These are phyloP conservation scores for Mortierella sp. DNA, from an alignment of 371 early-diverging fungal genomes.

Conservation along the genomic window DNA sequence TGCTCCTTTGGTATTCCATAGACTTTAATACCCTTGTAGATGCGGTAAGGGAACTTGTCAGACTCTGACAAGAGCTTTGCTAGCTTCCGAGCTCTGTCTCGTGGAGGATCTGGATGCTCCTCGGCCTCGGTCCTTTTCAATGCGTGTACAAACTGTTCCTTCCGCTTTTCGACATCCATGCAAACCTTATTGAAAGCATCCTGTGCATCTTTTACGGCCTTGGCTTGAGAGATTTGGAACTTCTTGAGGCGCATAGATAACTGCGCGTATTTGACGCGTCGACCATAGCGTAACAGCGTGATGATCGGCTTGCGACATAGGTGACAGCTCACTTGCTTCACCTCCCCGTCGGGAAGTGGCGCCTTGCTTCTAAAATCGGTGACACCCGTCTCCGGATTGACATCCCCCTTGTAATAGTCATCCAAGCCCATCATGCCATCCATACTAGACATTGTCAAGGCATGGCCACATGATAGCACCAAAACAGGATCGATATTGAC, in stretches of 20 bases:
- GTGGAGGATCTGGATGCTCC: background rate
- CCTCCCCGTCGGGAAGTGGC: conserved; percentile 21
- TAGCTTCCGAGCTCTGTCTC: background rate
- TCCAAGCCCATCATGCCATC: conserved; percentile 60
- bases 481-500: conserved; percentile 58
- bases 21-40: background rate
- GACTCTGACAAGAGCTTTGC: background rate
- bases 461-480: conserved; percentile 59
- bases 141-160: background rate
- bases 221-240: conserved; percentile 2
- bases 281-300: conserved; percentile 33
- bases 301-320: conserved; percentile 44
- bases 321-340: conserved; percentile 22
- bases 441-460: conserved; percentile 55
- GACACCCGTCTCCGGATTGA: background rate
- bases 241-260: conserved; percentile 21
- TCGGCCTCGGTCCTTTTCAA: background rate
- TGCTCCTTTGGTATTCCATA: conserved; percentile 38
- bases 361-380: conserved; percentile 11
- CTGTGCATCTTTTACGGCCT: background rate
- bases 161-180: background rate
- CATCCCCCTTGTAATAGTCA: conserved; percentile 37
- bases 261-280: conserved; percentile 34
- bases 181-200: background rate
- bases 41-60: conserved; percentile 16